Base-by-base conservation (phyloP, 2,329 filamentous ascomycete species). In the Pyrenophora graminea region DNA sequence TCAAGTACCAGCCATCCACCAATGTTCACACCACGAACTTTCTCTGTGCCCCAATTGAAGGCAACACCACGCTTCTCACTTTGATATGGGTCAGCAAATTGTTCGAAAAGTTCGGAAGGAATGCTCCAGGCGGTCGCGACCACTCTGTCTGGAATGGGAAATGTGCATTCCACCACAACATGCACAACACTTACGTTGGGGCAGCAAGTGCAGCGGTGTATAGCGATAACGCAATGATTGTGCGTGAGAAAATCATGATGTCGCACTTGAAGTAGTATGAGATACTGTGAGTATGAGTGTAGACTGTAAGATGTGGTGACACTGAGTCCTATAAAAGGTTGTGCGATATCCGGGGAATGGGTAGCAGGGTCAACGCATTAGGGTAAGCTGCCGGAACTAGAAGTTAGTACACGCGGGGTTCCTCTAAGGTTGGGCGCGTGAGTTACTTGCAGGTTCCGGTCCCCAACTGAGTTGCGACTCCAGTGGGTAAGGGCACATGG, bases 1-100 rank as follows among this genome's bases (percentile, higher is more conserved):
- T 78, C 77, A 13, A 80, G 69, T 8, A 81, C 73, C 15, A 81
- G 64, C 78, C 78, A 81, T 33, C 78, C 78, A 23, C 78, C 78
- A 53, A 81, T 72, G 44, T 80, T 81, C n/a, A 80, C 73, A 31
- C 78, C 78, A 33, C 73, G 71, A n/a, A 83, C 76, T 56, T 77
- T 79, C 30, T 77, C 73, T 10, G 65, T 62, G n/a, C 78, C 78
- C 75, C 79, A 83, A 17, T 69, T 62, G 66, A 82, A 82, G 38
- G 61, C 67, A 3, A 74, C 74, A 12, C 60, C 58, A 33, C 76
- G 66, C 59, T 66, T 70, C 31, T 68, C 57, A 13, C 67, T 70
- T 34, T 4, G 12, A 13, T 5, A 9, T n/a, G 4, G 21, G 47
- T 70, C 32, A 68, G 63, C 45, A 30, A 15, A 19, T 12, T 4